Evolutionary conservation across 2,329 filamentous ascomycete species (phyloP), one percentile per base, ranked within the genome.

Genomic region (Piedraia hortae): DNA sequence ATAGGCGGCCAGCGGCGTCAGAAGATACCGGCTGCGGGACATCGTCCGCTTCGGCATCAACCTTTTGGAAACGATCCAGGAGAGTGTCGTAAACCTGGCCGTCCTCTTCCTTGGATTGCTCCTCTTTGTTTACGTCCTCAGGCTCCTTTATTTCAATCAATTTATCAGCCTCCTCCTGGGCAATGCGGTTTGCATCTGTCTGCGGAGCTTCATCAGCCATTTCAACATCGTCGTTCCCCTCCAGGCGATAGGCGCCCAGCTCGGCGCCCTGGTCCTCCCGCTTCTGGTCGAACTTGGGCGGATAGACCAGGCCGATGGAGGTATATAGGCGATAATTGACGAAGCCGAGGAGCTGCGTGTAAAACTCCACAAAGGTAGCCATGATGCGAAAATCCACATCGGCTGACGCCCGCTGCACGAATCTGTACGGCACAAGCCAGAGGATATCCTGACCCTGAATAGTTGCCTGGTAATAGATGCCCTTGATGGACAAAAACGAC

Each of bases 351-450:
- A 97, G 59, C 4, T 82, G 93, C 38, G 88, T 90, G 55, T 97
- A 97, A 47, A 97, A 97, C 46, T 97, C 82, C 32, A 97, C 68
- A 42, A 97, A 97, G 4, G 85, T 97, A 27, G 77, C 82, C 85
- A 97, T 97, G 48, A 97, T 97, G 39, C 85, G 62, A 53, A 91
- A 97, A 47, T 97, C 85, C 31, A 97, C 72, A 46, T 97, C 85
- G 26, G 72, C 75, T 18, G 85, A 74, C 8, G 90, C 69, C 34
- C 74, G 61, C 54, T 97, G 85, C 41, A 93, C 90, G 50, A 97
- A 97, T 46, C 77, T 77, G 54, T 97, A 97, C 1, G 85, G 85
- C 6, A 91, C 82, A 17, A 97, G 58, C 85, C 85, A 97, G 33
- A 93, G 56, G 21, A 97, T 72, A 39, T 93, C 82, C 51, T 97